Evolutionary conservation across 331 rosid species (phyloP), one percentile per base, ranked within the genome.

Genomic region (Dryas integrifolia): DNA sequence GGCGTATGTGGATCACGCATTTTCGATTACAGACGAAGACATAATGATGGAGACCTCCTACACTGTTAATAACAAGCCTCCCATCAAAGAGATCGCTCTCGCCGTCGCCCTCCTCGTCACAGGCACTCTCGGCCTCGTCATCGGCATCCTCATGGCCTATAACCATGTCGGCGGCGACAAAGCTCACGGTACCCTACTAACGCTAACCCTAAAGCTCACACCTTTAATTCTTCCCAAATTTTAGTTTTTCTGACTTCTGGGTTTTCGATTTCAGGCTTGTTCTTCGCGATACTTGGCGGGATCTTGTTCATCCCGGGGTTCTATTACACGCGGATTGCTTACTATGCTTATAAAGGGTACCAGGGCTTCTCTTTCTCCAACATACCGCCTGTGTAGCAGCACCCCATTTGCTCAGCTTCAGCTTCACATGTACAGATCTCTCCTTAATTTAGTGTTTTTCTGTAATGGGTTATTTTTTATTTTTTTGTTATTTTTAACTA

Each of bases 1-100:
- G 97, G 93, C 96, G 71, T 91, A 95, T 7, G 97, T 95, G 2
- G 99, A 95, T 83, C 97, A 95, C 77, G 96, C 99, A 1, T 95
- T 95, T 74, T 95, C 99, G 65, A 95, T 95, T 18, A 78, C 97
- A 1, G 99, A 95, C 79, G 99, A 95, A 72, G 99, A 95, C 83
- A 70, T 94, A 52, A 91, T 95, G 96, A 81, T 95, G 84, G 99
- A 65, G 79, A 83, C 86, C 26, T 86, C 99, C 0, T 95, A 92
- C 84, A 68, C 82, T 30, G 86, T 95, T 81, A 92, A 92, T 86
- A 86, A 92, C 82, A 85, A 63, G 53, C 96, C 99, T 15, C 99
- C 99, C 15, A 63, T 88, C 82, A 95, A 88, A 67, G 99, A 95
- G 96, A 92, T 95, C 85, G 96, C 91, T 5, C 99, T 95, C 80